Conservation (phyloP, 495 filamentous ascomycete species). For the Trichoderma erinaceum region DNA sequence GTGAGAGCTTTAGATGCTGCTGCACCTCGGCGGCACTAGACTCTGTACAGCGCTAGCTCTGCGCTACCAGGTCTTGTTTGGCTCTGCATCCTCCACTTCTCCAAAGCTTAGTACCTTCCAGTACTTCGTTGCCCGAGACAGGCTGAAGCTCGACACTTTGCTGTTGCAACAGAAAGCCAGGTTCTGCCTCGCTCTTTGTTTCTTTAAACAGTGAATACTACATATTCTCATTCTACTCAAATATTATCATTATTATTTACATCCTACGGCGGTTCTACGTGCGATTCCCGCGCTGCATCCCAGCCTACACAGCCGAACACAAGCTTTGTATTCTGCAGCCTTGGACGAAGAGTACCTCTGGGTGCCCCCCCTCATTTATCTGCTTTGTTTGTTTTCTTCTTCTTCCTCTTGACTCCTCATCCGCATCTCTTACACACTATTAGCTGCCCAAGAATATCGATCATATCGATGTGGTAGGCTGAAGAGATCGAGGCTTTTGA, state of each 20-base stretch:
- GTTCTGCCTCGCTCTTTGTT: background rate
- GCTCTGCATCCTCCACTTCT: background rate
- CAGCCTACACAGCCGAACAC: no score
- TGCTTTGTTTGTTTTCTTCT: background rate
- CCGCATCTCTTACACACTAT: slow-evolving; percentile 23
- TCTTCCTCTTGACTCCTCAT: background rate
- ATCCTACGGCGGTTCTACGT: no score
- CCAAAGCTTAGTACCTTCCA: background rate
- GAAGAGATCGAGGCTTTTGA: background rate
- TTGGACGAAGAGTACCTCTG: background rate
- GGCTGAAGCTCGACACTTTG: background rate
- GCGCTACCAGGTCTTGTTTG: background rate
- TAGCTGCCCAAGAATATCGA: background rate
- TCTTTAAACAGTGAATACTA: background rate
- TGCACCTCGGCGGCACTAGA: no score
- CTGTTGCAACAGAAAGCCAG: background rate
- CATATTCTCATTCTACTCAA: no score
- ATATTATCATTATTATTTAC: no score
- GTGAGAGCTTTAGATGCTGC: no score
- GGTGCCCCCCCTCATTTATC: background rate
- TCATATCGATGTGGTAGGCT: background rate
- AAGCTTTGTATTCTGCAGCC: background rate
- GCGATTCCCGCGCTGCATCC: no score
- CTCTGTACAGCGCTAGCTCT: background rate
- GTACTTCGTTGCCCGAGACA: background rate